Evolutionary conservation across 2,329 filamentous ascomycete genomes (phyloP).

Genomic region (Talaromyces piceae): DNA sequence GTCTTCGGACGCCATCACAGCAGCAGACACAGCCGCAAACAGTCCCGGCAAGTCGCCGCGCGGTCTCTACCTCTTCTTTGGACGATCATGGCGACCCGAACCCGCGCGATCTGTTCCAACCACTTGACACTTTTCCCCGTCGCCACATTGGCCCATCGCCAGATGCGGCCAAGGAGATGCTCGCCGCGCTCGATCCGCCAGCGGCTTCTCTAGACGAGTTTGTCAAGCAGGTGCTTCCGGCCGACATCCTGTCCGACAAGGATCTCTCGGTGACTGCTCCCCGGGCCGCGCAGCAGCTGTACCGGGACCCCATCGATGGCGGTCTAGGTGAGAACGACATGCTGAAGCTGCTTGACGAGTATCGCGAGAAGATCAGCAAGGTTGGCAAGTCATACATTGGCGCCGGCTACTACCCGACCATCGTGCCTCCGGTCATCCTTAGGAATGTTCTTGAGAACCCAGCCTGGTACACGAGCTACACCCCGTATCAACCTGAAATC

Average conservation of each 20-base stretch:
- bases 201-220: conserved; percentile 71
- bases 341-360: conserved; percentile 33
- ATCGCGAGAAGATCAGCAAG: conserved; percentile 52
- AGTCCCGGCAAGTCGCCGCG: conserved; percentile 18
- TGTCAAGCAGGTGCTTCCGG: conserved; percentile 72
- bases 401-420: conserved; percentile 79
- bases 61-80: conserved; percentile 81
- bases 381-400: conserved; percentile 66
- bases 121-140: conserved; percentile 59
- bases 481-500: conserved; percentile 94
- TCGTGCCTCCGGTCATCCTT: conserved; percentile 82
- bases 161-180: conserved; percentile 66
- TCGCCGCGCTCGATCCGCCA: conserved; percentile 68
- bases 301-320: conserved; percentile 31
- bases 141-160: conserved; percentile 82
- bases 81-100: conserved; percentile 64
- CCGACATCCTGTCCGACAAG: conserved; percentile 64
- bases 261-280: conserved; percentile 52
- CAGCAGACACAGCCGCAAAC: too few species aligned
- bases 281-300: conserved; percentile 31
- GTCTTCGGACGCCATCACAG: conserved; percentile 20
- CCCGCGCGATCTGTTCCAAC: conserved; percentile 36
- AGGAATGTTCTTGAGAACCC: conserved; percentile 88
- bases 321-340: conserved; percentile 42
- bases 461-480: conserved; percentile 97